Evolutionary conservation across 192 early-diverging fungal species (phyloP), one percentile per base, ranked within the genome.

Genomic region (Cladochytrium replicatum): DNA sequence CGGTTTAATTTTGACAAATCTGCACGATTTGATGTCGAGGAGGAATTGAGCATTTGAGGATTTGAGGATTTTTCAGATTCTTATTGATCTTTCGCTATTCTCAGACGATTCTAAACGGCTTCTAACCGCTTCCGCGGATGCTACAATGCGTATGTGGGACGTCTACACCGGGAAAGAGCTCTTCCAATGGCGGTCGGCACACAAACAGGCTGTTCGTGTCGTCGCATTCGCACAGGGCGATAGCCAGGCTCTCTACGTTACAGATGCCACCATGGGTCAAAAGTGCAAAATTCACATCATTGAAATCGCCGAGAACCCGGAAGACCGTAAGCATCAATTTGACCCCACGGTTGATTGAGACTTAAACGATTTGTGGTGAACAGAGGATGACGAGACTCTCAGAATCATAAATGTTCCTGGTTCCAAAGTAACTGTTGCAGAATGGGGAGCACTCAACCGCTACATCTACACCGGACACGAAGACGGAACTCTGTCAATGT

Each of bases 261-360:
- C 92, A n/a, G 96, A 99, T 66, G 81, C 86, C 47, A 85, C 84
- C 52, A 97, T 97, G 93, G 93, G 93, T 46, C 80, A 83, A 64
- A 77, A 78, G 26, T 84, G 78, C 27, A 86, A 80, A n/a, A 78
- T 97, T 43, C 79, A 87, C 48, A 79, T 99, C 53, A 80, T 91
- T 32, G 65, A 71, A 26, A 79, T 93, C 54, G 81, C 86, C 45
- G 68, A 69, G 46, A 66, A 78, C 60, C 50, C 57, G 8, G 76
- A 74, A 40, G 45, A 77, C 50, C 82, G 82, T 83, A 71, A 32
- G 65, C 57, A 26, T 58, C 24, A n/a, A n/a, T n/a, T n/a, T n/a
- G n/a, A n/a, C n/a, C n/a, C n/a, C n/a, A n/a, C n/a, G n/a, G 27
- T 40, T 15, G 7, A 1, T 8, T 2, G 32, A 53, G 11, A 30